Evolutionary conservation across 805 yeast species (phyloP).

Genomic region (Tetrapisispora pingtungensis): DNA sequence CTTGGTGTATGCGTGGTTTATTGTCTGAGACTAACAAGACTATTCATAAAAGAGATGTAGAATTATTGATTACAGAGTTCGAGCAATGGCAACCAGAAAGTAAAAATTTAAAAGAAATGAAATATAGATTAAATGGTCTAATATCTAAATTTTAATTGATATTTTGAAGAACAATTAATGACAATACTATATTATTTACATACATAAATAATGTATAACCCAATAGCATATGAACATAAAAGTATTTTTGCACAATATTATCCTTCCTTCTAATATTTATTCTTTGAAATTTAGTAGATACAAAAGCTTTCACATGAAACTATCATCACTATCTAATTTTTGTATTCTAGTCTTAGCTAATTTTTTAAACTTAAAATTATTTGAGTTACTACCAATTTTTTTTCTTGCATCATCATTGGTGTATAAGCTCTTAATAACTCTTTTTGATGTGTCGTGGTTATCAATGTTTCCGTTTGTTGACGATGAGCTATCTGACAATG

Average conservation of each 20-base stretch:
- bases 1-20: conserved; percentile 88
- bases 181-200: too few species aligned
- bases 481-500: conserved; percentile 7
- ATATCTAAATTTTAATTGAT: conserved; percentile 11
- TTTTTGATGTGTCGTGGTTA: not conserved
- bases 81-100: conserved; percentile 83
- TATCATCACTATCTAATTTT: conserved; percentile 12
- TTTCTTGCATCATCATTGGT: not conserved
- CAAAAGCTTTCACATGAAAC: not conserved
- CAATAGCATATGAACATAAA: too few species aligned
- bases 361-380: conserved; percentile 10
- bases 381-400: not conserved
- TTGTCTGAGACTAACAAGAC: conserved; percentile 51
- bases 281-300: too few species aligned
- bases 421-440: not conserved
- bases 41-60: conserved; percentile 48
- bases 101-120: conserved; percentile 71
- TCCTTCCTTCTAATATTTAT: too few species aligned
- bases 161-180: too few species aligned
- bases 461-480: not conserved
- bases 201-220: too few species aligned
- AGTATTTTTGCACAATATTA: too few species aligned
- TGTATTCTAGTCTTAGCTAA: conserved; percentile 17
- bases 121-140: conserved; percentile 61
- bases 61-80: conserved; percentile 55